These are phyloP conservation scores for Beauveria brongniartii DNA, from an alignment of 2,329 filamentous ascomycete genomes.

Conservation along the genomic window DNA sequence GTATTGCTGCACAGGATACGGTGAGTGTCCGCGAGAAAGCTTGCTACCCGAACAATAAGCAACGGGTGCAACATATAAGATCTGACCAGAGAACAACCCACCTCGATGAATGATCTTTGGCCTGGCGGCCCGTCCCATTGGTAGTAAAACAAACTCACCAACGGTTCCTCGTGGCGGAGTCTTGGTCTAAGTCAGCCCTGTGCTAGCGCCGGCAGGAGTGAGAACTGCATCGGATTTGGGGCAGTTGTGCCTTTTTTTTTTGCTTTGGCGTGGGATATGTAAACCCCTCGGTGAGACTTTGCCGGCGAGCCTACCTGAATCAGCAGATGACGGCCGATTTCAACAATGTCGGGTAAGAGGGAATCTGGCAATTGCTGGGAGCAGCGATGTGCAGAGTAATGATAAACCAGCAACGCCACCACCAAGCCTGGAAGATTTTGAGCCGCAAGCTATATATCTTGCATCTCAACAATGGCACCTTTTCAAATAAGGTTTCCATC, in stretches of 20 bases:
- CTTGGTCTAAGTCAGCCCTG: constrained; percentile 1
- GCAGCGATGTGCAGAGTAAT: background rate
- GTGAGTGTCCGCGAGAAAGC: background rate
- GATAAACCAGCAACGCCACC: background rate
- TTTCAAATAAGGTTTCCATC: too few species aligned
- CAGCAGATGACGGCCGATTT: background rate
- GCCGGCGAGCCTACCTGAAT: background rate
- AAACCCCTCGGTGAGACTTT: background rate
- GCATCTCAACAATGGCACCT: too few species aligned
- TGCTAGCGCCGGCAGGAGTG: background rate
- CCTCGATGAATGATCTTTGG: background rate
- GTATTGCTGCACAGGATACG: background rate
- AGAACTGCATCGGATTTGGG: background rate
- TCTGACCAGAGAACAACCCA: background rate
- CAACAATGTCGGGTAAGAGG: background rate
- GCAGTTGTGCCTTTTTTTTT: background rate
- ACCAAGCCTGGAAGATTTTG: background rate
- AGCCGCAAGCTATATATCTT: background rate
- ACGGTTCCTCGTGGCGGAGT: background rate
- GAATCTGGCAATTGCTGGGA: background rate
- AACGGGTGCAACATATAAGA: background rate
- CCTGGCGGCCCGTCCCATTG: background rate
- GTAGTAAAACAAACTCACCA: background rate
- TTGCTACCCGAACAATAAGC: background rate
- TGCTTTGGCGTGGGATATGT: background rate